A percentile compares a stretch with the other conserved stretches of the same genome.
Conservation (phyloP, 2,329 filamentous ascomycete genomes). For the Exophiala alcalophila region DNA sequence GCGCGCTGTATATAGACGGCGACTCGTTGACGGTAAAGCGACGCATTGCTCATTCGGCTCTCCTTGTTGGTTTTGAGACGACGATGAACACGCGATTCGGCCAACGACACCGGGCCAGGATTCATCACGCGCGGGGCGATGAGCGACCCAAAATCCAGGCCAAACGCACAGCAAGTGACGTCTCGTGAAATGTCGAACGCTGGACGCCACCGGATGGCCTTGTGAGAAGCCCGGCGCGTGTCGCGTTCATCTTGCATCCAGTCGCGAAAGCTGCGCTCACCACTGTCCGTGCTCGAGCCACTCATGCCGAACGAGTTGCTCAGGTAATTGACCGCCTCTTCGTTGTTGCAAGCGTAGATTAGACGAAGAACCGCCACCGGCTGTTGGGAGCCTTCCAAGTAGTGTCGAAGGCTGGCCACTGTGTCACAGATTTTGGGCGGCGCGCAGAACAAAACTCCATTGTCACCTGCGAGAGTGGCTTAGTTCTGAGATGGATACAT, state of each 20-base stretch:
- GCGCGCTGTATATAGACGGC: conserved; percentile 18
- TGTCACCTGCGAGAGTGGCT: background rate
- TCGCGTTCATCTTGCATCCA: conserved; percentile 16
- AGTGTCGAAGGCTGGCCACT: conserved; percentile 2
- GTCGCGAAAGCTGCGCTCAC: conserved; percentile 15
- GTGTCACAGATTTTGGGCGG: conserved; percentile 7
- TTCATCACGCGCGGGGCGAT: background rate
- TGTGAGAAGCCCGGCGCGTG: conserved; percentile 8
- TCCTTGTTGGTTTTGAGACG: background rate
- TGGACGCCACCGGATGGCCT: conserved; percentile 16
- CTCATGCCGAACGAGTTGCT: conserved; percentile 9
- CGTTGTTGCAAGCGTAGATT: conserved; percentile 17
- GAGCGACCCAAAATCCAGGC: conserved; percentile 14
- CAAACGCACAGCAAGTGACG: conserved; percentile 15
- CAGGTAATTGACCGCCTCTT: conserved; percentile 14
- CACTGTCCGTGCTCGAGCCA: conserved; percentile 5
- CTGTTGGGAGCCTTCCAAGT: conserved; percentile 6
- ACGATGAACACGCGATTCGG: too few species aligned
- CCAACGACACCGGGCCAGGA: too few species aligned
- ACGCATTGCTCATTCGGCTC: background rate
- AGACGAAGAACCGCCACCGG: conserved; percentile 3
- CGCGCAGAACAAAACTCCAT: conserved; percentile 4
- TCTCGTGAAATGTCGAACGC: conserved; percentile 13
- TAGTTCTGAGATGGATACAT: too few species aligned
- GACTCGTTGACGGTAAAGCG: conserved; percentile 9